Evolutionary conservation across 169 alveolate species (phyloP).

Genomic region (Eimeria brunetti): DNA sequence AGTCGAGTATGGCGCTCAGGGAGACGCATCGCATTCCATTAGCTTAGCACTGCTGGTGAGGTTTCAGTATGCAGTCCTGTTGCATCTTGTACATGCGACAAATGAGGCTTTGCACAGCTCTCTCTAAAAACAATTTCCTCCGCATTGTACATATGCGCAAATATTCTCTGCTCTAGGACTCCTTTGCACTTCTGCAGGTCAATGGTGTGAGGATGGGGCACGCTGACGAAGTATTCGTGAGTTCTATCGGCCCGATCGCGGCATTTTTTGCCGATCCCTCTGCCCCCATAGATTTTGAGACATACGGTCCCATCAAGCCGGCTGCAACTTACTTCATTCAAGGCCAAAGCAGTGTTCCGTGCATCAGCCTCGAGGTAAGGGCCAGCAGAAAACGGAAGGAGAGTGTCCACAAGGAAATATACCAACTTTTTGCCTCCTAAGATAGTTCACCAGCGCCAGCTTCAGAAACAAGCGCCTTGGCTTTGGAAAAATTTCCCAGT

Average conservation of each 20-base stretch:
- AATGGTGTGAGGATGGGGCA: constrained; percentile 68
- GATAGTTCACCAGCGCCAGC: not conserved
- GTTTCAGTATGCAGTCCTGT: not conserved
- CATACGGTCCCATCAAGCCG: constrained; percentile 54
- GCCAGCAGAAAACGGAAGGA: not conserved
- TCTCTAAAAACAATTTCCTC: not conserved
- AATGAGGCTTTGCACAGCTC: not conserved
- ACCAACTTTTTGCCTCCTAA: not conserved
- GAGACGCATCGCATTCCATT: constrained; percentile 73
- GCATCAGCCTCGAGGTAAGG: constrained; percentile 92
- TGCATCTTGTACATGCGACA: not conserved
- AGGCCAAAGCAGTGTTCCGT: constrained; percentile 96
- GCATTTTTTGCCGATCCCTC: constrained; percentile 48
- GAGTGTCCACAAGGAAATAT: not conserved
- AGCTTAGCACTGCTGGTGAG: constrained; percentile 79
- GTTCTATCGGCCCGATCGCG: constrained; percentile 62
- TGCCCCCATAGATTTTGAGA: constrained; percentile 42
- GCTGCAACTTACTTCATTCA: constrained; percentile 85
- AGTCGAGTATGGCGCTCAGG: constrained; percentile 74
- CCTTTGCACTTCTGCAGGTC: constrained; percentile 30
- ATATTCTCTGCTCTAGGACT: not conserved
- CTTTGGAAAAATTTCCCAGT: not conserved
- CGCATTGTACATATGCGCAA: not conserved
- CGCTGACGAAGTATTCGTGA: constrained; percentile 57
- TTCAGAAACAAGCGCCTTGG: not conserved